These are phyloP conservation scores for Sphagnurus paluster DNA, from an alignment of 1,284 basidiomycete genomes.

Conservation along the genomic window DNA sequence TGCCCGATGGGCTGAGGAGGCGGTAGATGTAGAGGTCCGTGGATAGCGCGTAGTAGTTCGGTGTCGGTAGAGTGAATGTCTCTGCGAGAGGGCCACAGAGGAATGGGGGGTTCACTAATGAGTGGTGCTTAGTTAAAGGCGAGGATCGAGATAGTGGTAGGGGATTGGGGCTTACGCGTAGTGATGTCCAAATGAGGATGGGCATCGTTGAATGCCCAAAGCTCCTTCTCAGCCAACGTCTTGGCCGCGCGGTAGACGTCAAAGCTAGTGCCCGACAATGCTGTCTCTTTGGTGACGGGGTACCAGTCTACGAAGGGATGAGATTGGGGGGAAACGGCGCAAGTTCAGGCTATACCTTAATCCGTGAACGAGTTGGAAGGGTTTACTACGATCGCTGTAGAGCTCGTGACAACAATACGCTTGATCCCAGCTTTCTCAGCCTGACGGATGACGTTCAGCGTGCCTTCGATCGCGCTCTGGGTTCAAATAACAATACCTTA, in stretches of 20 bases:
- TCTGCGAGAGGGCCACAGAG: constrained; percentile 30
- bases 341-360: constrained; percentile 24
- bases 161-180: constrained; percentile 9
- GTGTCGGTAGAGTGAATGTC: constrained; percentile 23
- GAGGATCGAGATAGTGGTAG: neutral
- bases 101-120: constrained; percentile 26
- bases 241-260: constrained; percentile 26
- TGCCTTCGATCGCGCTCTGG: constrained; percentile 31
- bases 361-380: constrained; percentile 20
- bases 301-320: constrained; percentile 25
- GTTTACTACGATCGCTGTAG: constrained; percentile 21
- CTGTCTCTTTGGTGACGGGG: constrained; percentile 23
- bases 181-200: constrained; percentile 28
- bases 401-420: constrained; percentile 29
- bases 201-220: constrained; percentile 29
- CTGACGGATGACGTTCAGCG: constrained; percentile 32
- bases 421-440: constrained; percentile 31
- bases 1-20: constrained; percentile 25
- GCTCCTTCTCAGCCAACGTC: constrained; percentile 26
- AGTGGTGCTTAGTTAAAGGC: no score
- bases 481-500: neutral
- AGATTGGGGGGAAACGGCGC: no score
- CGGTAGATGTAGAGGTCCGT: constrained; percentile 29
- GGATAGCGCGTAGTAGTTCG: constrained; percentile 26
- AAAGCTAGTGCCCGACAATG: constrained; percentile 17